phyloP scores from a whole-genome alignment of 2,329 filamentous ascomycete species.

The Rhynchosporium secalis region DNA sequence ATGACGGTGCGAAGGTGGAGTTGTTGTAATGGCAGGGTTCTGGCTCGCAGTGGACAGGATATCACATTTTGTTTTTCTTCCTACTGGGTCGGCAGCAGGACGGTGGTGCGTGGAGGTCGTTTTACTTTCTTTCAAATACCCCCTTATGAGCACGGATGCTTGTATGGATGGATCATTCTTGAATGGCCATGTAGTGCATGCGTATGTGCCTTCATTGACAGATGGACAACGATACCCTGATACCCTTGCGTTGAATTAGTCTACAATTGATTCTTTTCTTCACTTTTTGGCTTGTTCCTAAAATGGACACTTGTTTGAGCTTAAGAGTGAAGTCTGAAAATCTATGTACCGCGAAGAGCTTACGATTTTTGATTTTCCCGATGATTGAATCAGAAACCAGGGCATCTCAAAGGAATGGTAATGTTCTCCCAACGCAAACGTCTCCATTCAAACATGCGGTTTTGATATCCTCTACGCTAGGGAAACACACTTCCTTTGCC shows the following conservation, averaged over 20 bases:
- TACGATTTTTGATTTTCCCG: too few relatives aligned
- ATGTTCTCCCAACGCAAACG: too few relatives aligned
- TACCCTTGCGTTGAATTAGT: constrained; percentile 36
- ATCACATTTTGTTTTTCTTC: constrained; percentile 23
- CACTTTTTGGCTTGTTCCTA: not conserved
- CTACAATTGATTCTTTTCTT: constrained; percentile 32
- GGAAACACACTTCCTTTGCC: too few relatives aligned
- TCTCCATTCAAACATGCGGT: too few relatives aligned
- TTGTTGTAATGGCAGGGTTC: constrained; percentile 35
- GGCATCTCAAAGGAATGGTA: too few relatives aligned
- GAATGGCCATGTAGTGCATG: too few relatives aligned
- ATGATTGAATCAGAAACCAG: too few relatives aligned
- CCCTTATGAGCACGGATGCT: constrained; percentile 29
- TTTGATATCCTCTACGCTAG: too few relatives aligned
- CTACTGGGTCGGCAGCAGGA: not conserved
- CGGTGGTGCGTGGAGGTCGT: constrained; percentile 21
- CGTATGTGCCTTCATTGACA: constrained; percentile 26
- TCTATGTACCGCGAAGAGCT: too few relatives aligned
- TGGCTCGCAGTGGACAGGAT: constrained; percentile 27
- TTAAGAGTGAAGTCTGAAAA: too few relatives aligned
- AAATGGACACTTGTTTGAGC: not conserved
- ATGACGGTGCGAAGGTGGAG: constrained; percentile 23
- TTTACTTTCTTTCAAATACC: constrained; percentile 33
- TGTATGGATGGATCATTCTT: constrained; percentile 16
- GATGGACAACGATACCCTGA: constrained; percentile 36